Conservation (phyloP, 805 yeast genomes). For the Kodamaea kaohsiungensis region DNA sequence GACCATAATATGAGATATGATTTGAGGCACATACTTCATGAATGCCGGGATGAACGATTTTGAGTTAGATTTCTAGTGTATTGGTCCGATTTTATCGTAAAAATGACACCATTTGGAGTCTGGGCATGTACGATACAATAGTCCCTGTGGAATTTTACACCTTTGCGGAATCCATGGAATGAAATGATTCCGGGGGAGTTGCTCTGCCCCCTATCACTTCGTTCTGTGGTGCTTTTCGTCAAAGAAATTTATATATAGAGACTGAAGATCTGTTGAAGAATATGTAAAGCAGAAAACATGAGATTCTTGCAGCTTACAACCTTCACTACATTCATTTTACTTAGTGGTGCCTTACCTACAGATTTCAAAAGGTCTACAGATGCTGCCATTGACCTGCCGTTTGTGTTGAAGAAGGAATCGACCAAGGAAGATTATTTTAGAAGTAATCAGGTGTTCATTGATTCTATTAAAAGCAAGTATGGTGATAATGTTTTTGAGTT, state of each 20-base stretch:
- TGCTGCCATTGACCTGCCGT: conserved; percentile 31
- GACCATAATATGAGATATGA: background rate
- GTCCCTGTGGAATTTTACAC: background rate
- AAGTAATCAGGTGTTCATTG: conserved; percentile 48
- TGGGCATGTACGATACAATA: background rate
- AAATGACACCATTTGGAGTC: background rate
- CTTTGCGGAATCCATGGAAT: background rate
- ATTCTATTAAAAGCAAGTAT: conserved; percentile 46
- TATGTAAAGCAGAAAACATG: background rate
- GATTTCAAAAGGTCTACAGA: background rate
- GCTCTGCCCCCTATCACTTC: background rate
- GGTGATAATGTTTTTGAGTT: conserved; percentile 55
- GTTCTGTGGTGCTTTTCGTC: background rate
- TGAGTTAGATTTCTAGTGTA: background rate
- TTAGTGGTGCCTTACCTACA: background rate
- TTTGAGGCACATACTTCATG: background rate
- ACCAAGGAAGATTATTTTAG: conserved; percentile 48
- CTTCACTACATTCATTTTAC: background rate
- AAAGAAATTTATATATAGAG: background rate
- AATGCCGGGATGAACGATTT: background rate
- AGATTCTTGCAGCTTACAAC: background rate
- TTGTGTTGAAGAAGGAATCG: conserved; percentile 49
- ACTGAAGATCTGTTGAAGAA: background rate
- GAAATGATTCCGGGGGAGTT: background rate
- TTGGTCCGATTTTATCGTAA: background rate